Evolutionary conservation across 768 basidiomycete species (phyloP).

Genomic region (Pilatotrama ljubarskyi): DNA sequence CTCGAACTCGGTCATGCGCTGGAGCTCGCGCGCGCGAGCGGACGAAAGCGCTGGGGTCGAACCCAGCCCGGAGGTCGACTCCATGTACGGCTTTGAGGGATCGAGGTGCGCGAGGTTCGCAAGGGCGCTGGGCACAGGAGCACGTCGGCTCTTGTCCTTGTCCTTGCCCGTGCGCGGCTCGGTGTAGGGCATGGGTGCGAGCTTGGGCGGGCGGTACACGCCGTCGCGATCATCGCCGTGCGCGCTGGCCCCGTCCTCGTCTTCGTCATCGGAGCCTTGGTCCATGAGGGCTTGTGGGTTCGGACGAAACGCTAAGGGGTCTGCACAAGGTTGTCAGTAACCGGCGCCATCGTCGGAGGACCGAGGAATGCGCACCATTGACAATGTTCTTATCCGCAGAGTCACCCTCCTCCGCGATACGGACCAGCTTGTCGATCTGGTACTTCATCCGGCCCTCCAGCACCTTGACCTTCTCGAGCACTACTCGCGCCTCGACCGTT

Average conservation of each 20-base stretch:
- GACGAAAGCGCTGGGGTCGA: conserved; percentile 58
- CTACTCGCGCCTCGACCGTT: conserved; percentile 75
- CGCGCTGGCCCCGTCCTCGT: conserved; percentile 24
- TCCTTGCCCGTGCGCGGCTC: conserved; percentile 53
- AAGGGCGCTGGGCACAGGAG: conserved; percentile 65
- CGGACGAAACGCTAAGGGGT: conserved; percentile 89
- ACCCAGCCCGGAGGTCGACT: conserved; percentile 74
- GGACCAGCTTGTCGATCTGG: conserved; percentile 93
- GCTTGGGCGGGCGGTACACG: conserved; percentile 81
- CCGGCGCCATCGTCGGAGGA: background rate
- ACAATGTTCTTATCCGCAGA: conserved; percentile 40
- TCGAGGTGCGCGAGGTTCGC: conserved; percentile 50
- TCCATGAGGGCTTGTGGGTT: conserved; percentile 76
- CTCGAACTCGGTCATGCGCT: conserved; percentile 84
- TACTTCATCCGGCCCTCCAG: conserved; percentile 89
- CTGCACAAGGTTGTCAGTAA: conserved; percentile 40
- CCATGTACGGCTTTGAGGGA: conserved; percentile 63
- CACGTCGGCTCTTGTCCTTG: conserved; percentile 47
- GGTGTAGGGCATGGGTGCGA: conserved; percentile 87
- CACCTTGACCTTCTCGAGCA: conserved; percentile 85
- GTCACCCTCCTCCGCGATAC: conserved; percentile 63
- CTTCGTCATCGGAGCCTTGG: conserved; percentile 38
- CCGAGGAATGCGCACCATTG: conserved; percentile 54
- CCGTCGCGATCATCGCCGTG: conserved; percentile 39
- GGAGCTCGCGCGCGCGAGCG: conserved; percentile 75